Evolutionary conservation across 2,329 filamentous ascomycete genomes (phyloP), one percentile per base, ranked within the genome.

Genomic region (Colletotrichum simmondsii): DNA sequence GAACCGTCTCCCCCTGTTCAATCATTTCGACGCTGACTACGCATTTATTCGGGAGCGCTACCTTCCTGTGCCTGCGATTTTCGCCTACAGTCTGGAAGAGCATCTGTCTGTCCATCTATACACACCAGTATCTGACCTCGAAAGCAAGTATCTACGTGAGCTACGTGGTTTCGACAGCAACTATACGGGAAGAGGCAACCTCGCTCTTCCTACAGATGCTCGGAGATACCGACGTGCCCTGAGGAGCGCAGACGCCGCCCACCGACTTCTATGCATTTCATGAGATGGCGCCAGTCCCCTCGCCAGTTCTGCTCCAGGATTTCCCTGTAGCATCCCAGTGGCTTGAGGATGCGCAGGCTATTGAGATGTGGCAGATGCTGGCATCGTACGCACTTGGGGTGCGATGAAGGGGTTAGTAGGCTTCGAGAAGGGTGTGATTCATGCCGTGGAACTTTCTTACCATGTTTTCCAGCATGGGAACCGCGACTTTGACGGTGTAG

Each of bases 341-440:
- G 88, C 61, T 89, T 87, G 0, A 89, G 75, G 14, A 90, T 85
- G 1, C 84, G 80, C 4, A 77, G 66, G 0, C 84, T 85, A 24
- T 85, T 80, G 0, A 87, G 0, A 82, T 68, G 0, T 89, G 73
- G 1, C 81, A 85, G 28, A 90, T 86, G 5, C 81, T 84, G 0
- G 86, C 87, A 0, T 88, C 88, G 0, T 32, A 32, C 30, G 2
- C 30, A 85, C 77, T 32, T 83, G 79, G 0, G 87, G 87, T 0
- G 83, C 82, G 26, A 89, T 83, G 0, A 81, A 76, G 0, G 72
- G 19, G 52, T 28, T 28, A 28, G 26, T 84, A 77, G 0, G 79
- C 78, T 74, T 90, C 88, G 0, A 90, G 80, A 0, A 90, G 70
- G 3, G 87, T 70, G 75, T 85, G 89, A 71, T 88, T 83, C 68